Evolutionary conservation across 257 asterid species (phyloP).

Genomic region (Salvia hispanica): DNA sequence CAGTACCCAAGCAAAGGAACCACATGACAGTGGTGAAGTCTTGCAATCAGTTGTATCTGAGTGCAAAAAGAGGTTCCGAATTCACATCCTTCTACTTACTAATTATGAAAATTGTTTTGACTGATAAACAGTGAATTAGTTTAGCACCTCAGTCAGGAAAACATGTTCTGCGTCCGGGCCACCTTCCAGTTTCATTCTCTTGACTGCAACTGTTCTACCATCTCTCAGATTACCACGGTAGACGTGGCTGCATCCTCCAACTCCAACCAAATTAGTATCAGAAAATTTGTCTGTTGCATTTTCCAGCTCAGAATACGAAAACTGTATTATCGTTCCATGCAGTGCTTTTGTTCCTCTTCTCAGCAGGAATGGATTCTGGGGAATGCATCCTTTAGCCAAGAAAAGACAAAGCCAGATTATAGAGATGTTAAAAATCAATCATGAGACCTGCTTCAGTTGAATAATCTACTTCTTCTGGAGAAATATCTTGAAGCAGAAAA

Average conservation of each 20-base stretch:
- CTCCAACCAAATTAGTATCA: constrained; percentile 73
- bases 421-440: constrained; percentile 20
- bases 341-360: constrained; percentile 55
- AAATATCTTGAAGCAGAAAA: not conserved
- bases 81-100: not conserved
- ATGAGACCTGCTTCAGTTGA: constrained; percentile 15
- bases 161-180: constrained; percentile 74
- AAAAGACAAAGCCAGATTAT: constrained; percentile 17
- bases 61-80: not conserved
- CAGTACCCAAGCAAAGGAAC: constrained; percentile 94
- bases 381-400: constrained; percentile 71
- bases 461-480: not conserved
- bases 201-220: constrained; percentile 83
- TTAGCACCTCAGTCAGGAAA: constrained; percentile 83
- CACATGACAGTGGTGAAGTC: constrained; percentile 89
- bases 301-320: constrained; percentile 80
- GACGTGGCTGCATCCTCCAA: constrained; percentile 96
- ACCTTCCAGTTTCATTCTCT: constrained; percentile 70
- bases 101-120: not conserved
- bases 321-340: constrained; percentile 62
- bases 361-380: constrained; percentile 49
- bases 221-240: constrained; percentile 76
- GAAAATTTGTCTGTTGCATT: constrained; percentile 74
- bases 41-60: constrained; percentile 89
- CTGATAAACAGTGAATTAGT: not conserved